Evolutionary conservation across 2,329 filamentous ascomycete genomes (phyloP), one percentile per base, ranked within the genome.

Genomic region (Penicillium sp.): DNA sequence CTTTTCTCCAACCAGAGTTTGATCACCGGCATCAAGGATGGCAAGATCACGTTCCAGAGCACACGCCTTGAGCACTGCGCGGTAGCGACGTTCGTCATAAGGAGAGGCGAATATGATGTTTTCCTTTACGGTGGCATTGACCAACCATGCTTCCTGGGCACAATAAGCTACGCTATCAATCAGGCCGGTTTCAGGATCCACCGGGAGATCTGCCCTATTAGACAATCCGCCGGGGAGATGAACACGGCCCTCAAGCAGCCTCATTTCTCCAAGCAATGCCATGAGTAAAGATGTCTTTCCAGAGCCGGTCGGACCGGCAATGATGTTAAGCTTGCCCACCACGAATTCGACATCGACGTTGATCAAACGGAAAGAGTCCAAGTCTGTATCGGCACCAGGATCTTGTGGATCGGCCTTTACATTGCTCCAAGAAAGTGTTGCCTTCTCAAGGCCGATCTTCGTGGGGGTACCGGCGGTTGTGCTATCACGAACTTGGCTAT

Each of bases 231-330:
- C 89, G 3, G 93, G 93, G 22, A 97, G 80, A 70, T 85, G 89
- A 6, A 97, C 87, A 9, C 80, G 80, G 48, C 93, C 93, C 49
- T 85, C 79, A 19, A 95, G 72, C 42, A 91, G 73, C 0, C 88
- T 93, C 93, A 99, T 99, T 73, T 99, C 93, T 52, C 93, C 93
- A 2, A 99, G 80, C 22, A 99, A 76, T 25, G 91, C 93, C 92
- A 99, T 95, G 16, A 99, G 77, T 64, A 99, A 76, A 0, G 92
- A 97, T 0, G 92, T 95, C 76, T 99, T 99, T 58, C 93, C 93
- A 44, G 88, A 93, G 12, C 93, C 93, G 3, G 93, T 99, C 2
- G 92, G 87, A 1, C 93, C 93, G 33, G 90, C 88, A 61, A 99
- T 87, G 41, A 99, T 85, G 65, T 96, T 99, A 53, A 99, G 80